These are phyloP conservation scores for Didymella glomerata DNA, from an alignment of 2,329 filamentous ascomycete species.

Conservation along the genomic window DNA sequence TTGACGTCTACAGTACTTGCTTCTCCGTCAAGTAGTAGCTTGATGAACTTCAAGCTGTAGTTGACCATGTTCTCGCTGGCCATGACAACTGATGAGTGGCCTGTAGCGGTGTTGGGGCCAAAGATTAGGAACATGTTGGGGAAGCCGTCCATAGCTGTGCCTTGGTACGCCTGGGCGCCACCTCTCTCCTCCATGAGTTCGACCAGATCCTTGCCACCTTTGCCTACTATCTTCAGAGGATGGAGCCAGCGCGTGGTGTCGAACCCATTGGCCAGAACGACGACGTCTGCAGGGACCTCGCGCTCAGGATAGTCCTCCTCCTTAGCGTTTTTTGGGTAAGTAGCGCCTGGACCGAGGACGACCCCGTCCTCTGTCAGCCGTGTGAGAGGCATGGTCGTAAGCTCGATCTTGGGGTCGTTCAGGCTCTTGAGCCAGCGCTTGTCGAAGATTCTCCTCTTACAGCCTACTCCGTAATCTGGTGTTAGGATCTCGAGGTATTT, in stretches of 20 bases:
- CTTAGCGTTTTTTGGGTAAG: conserved; percentile 55
- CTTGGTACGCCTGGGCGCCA: conserved; percentile 70
- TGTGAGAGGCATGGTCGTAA: conserved; percentile 61
- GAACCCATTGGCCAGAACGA: conserved; percentile 70
- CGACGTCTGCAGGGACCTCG: conserved; percentile 65
- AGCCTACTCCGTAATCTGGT: conserved; percentile 69
- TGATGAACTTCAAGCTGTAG: conserved; percentile 67
- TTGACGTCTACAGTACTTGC: conserved; percentile 85
- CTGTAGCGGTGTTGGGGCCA: conserved; percentile 70
- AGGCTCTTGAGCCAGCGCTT: conserved; percentile 64
- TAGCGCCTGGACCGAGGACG: conserved; percentile 60
- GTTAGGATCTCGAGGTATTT: conserved; percentile 70
- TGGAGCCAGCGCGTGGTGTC: conserved; percentile 64
- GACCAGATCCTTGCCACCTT: conserved; percentile 59
- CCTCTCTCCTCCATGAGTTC: conserved; percentile 67
- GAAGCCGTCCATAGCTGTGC: conserved; percentile 60
- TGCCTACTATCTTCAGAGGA: conserved; percentile 63
- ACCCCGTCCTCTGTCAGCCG: conserved; percentile 61
- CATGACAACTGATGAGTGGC: conserved; percentile 68
- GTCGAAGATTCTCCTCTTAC: conserved; percentile 71
- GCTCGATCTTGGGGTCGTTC: conserved; percentile 61
- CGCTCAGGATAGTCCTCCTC: conserved; percentile 42
- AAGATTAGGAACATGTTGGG: conserved; percentile 72
- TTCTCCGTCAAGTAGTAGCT: conserved; percentile 81
- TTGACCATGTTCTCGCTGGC: conserved; percentile 69